These are phyloP conservation scores for Hemisphaericaspora nanyangensis DNA, from an alignment of 805 yeast genomes.

Conservation along the genomic window DNA sequence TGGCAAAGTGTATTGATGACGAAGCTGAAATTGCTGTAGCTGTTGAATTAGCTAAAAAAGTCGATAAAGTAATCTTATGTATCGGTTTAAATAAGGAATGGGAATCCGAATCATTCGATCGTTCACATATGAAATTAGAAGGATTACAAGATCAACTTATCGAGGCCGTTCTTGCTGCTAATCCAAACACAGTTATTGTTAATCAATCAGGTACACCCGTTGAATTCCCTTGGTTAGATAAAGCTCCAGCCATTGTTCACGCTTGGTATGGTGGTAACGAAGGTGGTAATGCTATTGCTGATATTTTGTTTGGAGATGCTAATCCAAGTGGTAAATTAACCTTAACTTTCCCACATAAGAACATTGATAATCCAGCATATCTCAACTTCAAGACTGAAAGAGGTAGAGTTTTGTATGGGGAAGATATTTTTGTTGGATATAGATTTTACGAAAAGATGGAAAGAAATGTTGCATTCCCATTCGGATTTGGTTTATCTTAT, in stretches of 20 bases:
- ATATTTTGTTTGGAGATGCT: conserved; percentile 28
- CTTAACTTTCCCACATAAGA: conserved; percentile 20
- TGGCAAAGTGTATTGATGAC: conserved; percentile 18
- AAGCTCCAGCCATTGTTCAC: conserved; percentile 23
- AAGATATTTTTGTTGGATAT: conserved; percentile 30
- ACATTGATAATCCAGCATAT: conserved; percentile 26
- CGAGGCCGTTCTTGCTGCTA: conserved; percentile 21
- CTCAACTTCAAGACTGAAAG: conserved; percentile 25
- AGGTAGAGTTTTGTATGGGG: conserved; percentile 32
- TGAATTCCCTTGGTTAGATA: conserved; percentile 25
- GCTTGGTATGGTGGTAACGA: conserved; percentile 38
- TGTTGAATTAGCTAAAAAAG: conserved; percentile 20
- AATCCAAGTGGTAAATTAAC: conserved; percentile 30
- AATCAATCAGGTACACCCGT: conserved; percentile 35
- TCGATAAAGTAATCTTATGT: conserved; percentile 26
- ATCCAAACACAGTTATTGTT: conserved; percentile 27
- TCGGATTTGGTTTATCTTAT: conserved; percentile 30
- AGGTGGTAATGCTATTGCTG: conserved; percentile 29
- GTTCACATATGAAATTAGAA: conserved; percentile 26
- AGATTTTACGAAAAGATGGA: conserved; percentile 26
- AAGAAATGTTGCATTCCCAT: conserved; percentile 26
- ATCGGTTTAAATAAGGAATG: conserved; percentile 26
- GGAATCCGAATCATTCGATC: conserved; percentile 30
- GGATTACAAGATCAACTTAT: conserved; percentile 24
- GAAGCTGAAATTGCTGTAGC: conserved; percentile 24